Evolutionary conservation across 179 eudicot genomes (phyloP), one percentile per base, ranked within the genome.

Genomic region (Pouteria campechiana): DNA sequence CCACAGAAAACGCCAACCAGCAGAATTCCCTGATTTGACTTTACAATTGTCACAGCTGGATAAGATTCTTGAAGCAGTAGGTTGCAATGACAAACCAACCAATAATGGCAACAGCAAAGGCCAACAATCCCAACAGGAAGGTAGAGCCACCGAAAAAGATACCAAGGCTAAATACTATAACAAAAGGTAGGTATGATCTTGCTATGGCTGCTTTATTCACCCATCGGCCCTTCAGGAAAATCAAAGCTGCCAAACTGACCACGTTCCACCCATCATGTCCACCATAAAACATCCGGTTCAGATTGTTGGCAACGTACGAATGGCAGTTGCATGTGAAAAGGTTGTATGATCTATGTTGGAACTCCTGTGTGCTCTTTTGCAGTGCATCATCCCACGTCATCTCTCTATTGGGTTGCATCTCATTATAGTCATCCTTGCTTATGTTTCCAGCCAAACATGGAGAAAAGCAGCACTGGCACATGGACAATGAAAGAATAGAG

Each of bases 251-350:
- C 20, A 86, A 46, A 64, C 67, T 79, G 50, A 81, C 95, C 48
- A 90, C 93, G 33, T 90, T 90, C 98, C 98, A 90, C 22, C 79
- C 67, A n/a, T n/a, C n/a, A n/a, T n/a, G n/a, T 6, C 84, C 70
- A 8, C 76, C 67, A 40, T 54, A 56, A 47, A 78, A 86, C 65
- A 90, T 47, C 55, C 84, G 74, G 65, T 90, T 90, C 7, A 86
- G 61, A 57, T 74, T 76, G 72, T 86, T 86, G 31, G 82, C 83
- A 8, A 86, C 98, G 46, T 81, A 90, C 11, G 93, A 90, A 68
- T 90, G 95, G 61, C 98, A 90, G 44, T 90, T 90, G 77, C 98
- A 90, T 27, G 97, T 78, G 7, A 81, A 63, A 17, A 90, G 68
- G 67, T 60, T 90, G 74, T 90, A 90, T 5, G 79, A 44, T 29